Percentiles rank a stretch among this genome's conserved stretches.
phyloP scores from a whole-genome alignment of 768 basidiomycete genomes.

The Suillus fuscotomentosus region DNA sequence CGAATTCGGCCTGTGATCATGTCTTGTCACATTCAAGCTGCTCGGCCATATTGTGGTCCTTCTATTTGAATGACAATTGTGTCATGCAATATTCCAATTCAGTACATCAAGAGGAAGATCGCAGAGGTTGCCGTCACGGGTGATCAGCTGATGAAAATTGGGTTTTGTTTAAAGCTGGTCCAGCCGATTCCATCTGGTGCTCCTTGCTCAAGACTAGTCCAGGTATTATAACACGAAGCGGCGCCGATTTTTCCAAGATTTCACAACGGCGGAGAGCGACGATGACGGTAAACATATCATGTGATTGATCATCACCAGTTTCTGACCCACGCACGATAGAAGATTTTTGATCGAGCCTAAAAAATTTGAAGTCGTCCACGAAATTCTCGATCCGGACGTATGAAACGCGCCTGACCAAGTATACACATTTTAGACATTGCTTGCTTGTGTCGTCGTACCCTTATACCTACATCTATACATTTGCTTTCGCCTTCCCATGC shows the following conservation, averaged over 20 bases:
- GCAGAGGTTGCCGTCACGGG: no score
- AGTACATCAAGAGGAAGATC: no score
- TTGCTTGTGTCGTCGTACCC: background rate
- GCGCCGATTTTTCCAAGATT: background rate
- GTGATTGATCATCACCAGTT: background rate
- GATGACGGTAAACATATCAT: background rate
- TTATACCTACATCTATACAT: background rate
- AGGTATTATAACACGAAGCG: no score
- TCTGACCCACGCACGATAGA: background rate
- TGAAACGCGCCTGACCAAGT: background rate
- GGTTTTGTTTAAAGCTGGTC: no score
- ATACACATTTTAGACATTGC: background rate
- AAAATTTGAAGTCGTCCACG: background rate
- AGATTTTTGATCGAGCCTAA: background rate
- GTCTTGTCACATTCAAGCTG: background rate
- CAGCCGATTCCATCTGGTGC: no score
- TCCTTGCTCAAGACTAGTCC: no score
- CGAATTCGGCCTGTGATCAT: background rate
- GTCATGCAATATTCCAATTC: no score
- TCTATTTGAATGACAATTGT: background rate
- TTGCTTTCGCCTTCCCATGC: background rate
- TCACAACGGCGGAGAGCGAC: background rate
- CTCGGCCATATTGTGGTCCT: background rate
- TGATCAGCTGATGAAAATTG: no score
- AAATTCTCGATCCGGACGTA: background rate